Evolutionary conservation across 1,139 yeast genomes (phyloP).

Genomic region (Taiozyma onychis): DNA sequence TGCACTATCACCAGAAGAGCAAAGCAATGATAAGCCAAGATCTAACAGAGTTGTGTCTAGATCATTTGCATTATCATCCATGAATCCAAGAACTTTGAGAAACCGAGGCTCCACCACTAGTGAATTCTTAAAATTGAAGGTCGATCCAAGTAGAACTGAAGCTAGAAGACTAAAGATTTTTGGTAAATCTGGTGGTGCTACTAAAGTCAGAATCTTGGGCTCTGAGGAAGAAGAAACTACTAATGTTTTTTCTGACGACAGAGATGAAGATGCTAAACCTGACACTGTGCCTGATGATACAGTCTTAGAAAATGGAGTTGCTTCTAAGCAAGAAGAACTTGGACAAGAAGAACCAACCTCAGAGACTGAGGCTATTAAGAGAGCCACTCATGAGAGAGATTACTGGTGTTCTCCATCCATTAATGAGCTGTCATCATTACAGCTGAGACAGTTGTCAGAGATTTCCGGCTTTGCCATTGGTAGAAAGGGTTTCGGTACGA

Average conservation of each 20-base stretch:
- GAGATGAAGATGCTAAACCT: not conserved
- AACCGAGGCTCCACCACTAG: constrained; percentile 11
- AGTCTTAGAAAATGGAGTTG: not conserved
- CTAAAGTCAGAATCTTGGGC: constrained; percentile 24
- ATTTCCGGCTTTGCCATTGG: constrained; percentile 74
- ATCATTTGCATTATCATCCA: constrained; percentile 15
- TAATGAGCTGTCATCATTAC: constrained; percentile 41
- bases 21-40: not conserved
- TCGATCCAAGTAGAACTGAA: constrained; percentile 34
- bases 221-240: constrained; percentile 10
- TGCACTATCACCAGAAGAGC: constrained; percentile 12
- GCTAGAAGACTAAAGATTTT: constrained; percentile 32
- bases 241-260: not conserved
- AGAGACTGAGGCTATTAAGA: constrained; percentile 2
- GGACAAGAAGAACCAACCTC: not conserved
- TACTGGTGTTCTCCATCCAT: constrained; percentile 83
- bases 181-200: constrained; percentile 27
- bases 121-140: constrained; percentile 27
- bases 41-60: constrained; percentile 7
- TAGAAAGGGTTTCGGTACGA: constrained; percentile 68
- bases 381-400: constrained; percentile 26
- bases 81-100: constrained; percentile 12
- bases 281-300: not conserved
- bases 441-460: constrained; percentile 45
- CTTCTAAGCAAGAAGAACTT: constrained; percentile 6